phyloP scores from a whole-genome alignment of 1,284 basidiomycete genomes.

The Trichosporon asahii region DNA sequence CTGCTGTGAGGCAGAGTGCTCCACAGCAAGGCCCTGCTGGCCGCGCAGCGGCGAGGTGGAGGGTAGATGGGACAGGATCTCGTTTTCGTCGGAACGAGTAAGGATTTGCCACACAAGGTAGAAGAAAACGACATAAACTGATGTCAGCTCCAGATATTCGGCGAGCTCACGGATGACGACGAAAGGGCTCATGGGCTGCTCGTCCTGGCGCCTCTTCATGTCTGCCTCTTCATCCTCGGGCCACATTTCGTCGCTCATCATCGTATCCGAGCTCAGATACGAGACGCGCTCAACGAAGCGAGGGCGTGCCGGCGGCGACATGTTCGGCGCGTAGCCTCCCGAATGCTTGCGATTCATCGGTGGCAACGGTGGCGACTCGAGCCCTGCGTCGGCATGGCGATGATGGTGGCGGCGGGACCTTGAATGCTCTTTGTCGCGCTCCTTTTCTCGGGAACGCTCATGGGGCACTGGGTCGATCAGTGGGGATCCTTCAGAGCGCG shows the following conservation, averaged over 20 bases:
- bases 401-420: neutral
- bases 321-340: neutral
- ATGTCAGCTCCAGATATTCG: neutral
- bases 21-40: conserved; percentile 11
- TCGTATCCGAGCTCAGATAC: neutral
- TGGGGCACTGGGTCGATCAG: conserved; percentile 1
- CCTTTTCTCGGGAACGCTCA: neutral
- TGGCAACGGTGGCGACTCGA: neutral
- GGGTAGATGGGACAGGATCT: conserved; percentile 41
- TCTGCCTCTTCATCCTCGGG: neutral
- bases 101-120: conserved; percentile 48
- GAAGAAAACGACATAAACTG: conserved; percentile 46
- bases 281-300: neutral
- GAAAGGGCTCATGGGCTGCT: conserved; percentile 46
- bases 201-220: conserved; percentile 14
- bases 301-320: neutral
- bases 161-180: conserved; percentile 42
- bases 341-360: neutral
- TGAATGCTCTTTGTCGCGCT: neutral
- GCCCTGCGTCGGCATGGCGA: neutral
- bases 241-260: conserved; percentile 3
- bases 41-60: conserved; percentile 26
- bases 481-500: neutral
- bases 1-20: conserved; percentile 14
- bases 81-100: conserved; percentile 44